Conservation (phyloP, 129 eudicot species). For the Flaveria sonorensis region DNA sequence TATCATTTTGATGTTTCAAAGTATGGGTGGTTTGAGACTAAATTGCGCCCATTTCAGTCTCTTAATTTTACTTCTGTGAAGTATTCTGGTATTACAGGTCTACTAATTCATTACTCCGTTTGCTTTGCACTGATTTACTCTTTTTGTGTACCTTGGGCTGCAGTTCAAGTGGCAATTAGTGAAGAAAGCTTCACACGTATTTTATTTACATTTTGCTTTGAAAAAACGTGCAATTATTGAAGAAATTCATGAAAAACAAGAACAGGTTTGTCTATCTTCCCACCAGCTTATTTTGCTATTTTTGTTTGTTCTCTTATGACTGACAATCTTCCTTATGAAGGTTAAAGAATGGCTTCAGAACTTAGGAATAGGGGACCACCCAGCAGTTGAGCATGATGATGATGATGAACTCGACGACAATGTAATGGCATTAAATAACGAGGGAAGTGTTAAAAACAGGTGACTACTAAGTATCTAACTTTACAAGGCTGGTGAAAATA, state of each 20-base stretch:
- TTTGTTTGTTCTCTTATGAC: constrained; percentile 10
- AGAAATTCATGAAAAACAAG: constrained; percentile 98
- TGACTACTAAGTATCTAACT: constrained; percentile 39
- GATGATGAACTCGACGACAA: constrained; percentile 84
- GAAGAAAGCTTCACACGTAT: constrained; percentile 93
- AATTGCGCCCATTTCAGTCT: neutral
- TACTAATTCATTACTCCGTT: constrained; percentile 3
- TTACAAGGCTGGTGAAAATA: constrained; percentile 25
- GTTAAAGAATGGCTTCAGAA: constrained; percentile 97
- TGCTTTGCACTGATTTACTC: constrained; percentile 7
- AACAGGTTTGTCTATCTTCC: constrained; percentile 60
- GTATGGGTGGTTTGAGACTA: constrained; percentile 24
- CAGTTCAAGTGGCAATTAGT: constrained; percentile 94
- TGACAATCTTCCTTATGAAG: constrained; percentile 40
- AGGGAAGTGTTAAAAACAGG: constrained; percentile 85
- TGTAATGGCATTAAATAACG: constrained; percentile 53
- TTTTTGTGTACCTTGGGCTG: constrained; percentile 24
- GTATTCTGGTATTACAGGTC: constrained; percentile 8
- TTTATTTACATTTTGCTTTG: constrained; percentile 83
- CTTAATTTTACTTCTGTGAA: neutral
- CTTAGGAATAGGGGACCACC: constrained; percentile 85
- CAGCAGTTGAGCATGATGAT: constrained; percentile 77
- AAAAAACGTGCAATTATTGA: constrained; percentile 87
- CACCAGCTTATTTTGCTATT: neutral
- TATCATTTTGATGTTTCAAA: neutral